phyloP scores from a whole-genome alignment of 2,329 filamentous ascomycete species.

The Trichophyton benhamiae region DNA sequence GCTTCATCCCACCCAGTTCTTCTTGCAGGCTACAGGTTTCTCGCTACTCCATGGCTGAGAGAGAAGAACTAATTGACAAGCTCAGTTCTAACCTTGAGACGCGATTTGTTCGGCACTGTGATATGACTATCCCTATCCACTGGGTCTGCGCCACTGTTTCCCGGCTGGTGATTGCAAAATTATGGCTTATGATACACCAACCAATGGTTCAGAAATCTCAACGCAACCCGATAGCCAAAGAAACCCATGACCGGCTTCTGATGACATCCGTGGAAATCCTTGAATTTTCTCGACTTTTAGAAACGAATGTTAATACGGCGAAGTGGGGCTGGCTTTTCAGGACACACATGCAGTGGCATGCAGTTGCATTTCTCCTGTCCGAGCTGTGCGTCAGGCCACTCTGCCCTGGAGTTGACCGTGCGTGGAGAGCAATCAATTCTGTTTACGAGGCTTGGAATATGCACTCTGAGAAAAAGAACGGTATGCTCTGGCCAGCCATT shows the following conservation, averaged over 20 bases:
- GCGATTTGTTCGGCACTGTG: conserved; percentile 42
- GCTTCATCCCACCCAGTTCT: conserved; percentile 23
- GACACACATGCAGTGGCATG: conserved; percentile 55
- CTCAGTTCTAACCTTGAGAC: conserved; percentile 44
- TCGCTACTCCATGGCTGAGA: conserved; percentile 22
- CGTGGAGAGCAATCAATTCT: conserved; percentile 46
- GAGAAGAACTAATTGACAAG: conserved; percentile 38
- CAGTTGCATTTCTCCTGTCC: conserved; percentile 48
- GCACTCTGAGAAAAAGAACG: conserved; percentile 33
- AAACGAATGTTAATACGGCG: conserved; percentile 48
- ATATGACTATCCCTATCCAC: conserved; percentile 44
- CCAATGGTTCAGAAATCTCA: conserved; percentile 52
- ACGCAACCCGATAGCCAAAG: conserved; percentile 43
- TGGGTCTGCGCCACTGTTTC: conserved; percentile 58
- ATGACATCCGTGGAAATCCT: conserved; percentile 61
- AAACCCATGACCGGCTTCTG: conserved; percentile 57
- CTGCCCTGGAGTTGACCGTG: conserved; percentile 47
- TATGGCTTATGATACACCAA: conserved; percentile 66
- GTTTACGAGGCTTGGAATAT: conserved; percentile 30
- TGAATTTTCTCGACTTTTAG: conserved; percentile 55
- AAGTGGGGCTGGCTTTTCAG: conserved; percentile 56
- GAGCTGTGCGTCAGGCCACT: conserved; percentile 42
- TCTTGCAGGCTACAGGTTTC: conserved; percentile 13
- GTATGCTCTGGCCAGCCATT: conserved; percentile 53
- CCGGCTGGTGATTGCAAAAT: conserved; percentile 62